A percentile compares a stretch with the other conserved stretches of the same genome.
These are phyloP conservation scores for Cochlearia excelsa DNA, from an alignment of 345 rosid genomes.

Conservation along the genomic window DNA sequence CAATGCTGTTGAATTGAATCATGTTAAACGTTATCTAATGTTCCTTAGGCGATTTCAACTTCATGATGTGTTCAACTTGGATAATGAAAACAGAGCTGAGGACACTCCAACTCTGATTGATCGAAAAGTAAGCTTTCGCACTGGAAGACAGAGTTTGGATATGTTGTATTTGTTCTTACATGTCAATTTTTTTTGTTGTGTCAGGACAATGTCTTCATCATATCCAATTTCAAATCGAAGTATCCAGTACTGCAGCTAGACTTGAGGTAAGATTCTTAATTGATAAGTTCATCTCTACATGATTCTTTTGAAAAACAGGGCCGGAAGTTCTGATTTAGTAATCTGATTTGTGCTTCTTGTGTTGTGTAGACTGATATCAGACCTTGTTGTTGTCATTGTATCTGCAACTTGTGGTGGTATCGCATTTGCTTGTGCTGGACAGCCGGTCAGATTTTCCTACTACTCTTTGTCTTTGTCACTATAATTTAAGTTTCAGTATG, in stretches of 20 bases:
- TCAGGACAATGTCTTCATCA: constrained; percentile 96
- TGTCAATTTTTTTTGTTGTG: constrained; percentile 28
- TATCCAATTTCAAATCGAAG: constrained; percentile 88
- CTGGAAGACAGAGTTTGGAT: neutral
- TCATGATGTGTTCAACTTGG: constrained; percentile 79
- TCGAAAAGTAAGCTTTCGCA: constrained; percentile 53
- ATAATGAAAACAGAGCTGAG: constrained; percentile 75
- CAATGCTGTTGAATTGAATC: neutral
- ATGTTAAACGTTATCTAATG: constrained; percentile 1
- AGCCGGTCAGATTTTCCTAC: constrained; percentile 59
- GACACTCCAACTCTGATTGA: constrained; percentile 90
- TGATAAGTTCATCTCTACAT: neutral
- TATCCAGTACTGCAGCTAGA: constrained; percentile 90
- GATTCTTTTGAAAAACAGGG: constrained; percentile 17
- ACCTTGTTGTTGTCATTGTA: constrained; percentile 89
- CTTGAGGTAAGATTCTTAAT: constrained; percentile 49
- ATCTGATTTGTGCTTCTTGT: constrained; percentile 22
- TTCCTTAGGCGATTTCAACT: constrained; percentile 64
- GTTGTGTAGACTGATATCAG: constrained; percentile 79
- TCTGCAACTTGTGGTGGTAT: constrained; percentile 99
- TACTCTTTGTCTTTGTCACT: constrained; percentile 15
- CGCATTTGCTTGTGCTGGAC: constrained; percentile 98
- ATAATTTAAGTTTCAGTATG: constrained; percentile 1
- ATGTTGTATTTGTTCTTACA: constrained; percentile 14
- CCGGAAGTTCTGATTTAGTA: neutral